phyloP scores from a whole-genome alignment of 129 eudicot genomes.

The Mikania micrantha region DNA sequence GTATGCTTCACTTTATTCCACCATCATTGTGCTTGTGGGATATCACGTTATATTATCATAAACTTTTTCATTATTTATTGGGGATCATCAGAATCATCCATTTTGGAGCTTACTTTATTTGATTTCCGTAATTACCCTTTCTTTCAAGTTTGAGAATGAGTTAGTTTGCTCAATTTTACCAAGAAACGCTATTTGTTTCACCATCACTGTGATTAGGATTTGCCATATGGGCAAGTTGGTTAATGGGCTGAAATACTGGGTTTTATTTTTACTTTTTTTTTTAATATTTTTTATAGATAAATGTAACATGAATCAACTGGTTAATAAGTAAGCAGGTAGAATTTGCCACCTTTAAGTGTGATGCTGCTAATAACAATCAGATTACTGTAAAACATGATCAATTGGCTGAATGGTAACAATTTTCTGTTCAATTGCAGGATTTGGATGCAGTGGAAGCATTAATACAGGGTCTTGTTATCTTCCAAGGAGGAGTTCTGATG shows the following conservation, averaged over 20 bases:
- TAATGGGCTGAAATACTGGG: background rate
- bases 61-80: background rate
- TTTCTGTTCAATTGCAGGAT: conserved; percentile 50
- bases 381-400: background rate
- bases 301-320: background rate
- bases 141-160: background rate
- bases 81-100: conserved; percentile 2
- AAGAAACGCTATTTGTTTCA: background rate
- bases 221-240: background rate
- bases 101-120: background rate
- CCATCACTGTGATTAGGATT: background rate
- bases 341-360: background rate
- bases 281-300: background rate
- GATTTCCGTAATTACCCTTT: background rate
- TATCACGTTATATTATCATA: conserved; percentile 1
- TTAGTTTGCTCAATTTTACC: background rate
- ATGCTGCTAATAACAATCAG: background rate
- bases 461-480: conserved; percentile 93
- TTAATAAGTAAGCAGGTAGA: background rate
- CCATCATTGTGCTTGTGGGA: conserved; percentile 24
- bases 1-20: background rate
- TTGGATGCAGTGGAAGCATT: conserved; percentile 98
- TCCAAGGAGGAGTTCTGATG: conserved; percentile 99
- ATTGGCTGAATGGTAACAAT: background rate
- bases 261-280: background rate